Evolutionary conservation across 305 asterid species (phyloP).

Genomic region (Euphrasia arctica): DNA sequence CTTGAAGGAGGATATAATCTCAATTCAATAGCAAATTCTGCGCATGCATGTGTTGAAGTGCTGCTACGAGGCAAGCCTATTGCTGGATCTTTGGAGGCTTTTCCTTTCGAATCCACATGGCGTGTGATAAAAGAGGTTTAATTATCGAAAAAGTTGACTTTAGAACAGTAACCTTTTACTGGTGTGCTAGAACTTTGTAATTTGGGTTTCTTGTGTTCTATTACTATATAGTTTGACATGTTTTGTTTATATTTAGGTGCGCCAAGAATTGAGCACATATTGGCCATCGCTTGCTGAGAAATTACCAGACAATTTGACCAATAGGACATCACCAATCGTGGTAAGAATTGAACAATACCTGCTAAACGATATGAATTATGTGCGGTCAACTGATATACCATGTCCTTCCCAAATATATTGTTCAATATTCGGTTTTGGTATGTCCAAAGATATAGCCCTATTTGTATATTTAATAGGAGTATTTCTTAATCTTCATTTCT

Average conservation of each 20-base stretch:
- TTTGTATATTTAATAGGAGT: no score
- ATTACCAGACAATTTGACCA: constrained; percentile 46
- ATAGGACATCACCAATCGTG: constrained; percentile 38
- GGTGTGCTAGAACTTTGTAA: not conserved
- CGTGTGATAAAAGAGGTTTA: constrained; percentile 63
- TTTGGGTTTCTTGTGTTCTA: no score
- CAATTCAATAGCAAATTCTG: constrained; percentile 73
- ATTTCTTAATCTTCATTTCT: no score
- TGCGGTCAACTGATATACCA: not conserved
- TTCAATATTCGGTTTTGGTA: no score
- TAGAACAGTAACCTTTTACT: not conserved
- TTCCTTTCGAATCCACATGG: constrained; percentile 92
- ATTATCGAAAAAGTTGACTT: not conserved
- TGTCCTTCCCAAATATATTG: no score
- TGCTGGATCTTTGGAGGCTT: constrained; percentile 41
- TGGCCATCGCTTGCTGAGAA: constrained; percentile 64
- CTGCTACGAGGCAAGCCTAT: constrained; percentile 57
- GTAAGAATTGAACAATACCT: constrained; percentile 28
- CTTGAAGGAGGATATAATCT: constrained; percentile 98
- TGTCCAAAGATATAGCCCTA: no score
- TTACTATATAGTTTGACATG: not conserved
- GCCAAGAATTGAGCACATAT: constrained; percentile 50
- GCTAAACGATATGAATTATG: not conserved
- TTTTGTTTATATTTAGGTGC: constrained; percentile 48
- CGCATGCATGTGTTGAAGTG: constrained; percentile 73